phyloP scores from a whole-genome alignment of 1,139 yeast genomes.

The Wickerhamomyces sp. region DNA sequence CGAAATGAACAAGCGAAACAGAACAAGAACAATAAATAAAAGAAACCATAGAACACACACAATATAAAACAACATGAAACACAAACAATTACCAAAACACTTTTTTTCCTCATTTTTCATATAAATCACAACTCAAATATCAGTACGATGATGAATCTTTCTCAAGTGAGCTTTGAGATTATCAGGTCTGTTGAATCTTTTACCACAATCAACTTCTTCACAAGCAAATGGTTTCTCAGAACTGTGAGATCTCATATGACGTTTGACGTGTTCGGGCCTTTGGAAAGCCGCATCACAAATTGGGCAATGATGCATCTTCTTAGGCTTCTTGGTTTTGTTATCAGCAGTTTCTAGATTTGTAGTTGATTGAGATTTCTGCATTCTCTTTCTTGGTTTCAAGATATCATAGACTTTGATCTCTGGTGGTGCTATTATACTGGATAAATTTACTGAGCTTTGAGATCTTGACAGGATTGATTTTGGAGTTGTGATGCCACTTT shows the following conservation, averaged over 20 bases:
- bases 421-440: slow-evolving; percentile 18
- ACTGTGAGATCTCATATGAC: slow-evolving; percentile 86
- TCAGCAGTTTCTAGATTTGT: slow-evolving; percentile 11
- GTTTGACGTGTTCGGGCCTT: slow-evolving; percentile 86
- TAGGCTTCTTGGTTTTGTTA: slow-evolving; percentile 41
- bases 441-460: slow-evolving; percentile 21
- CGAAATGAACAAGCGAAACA: neutral
- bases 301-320: slow-evolving; percentile 69
- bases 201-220: slow-evolving; percentile 67
- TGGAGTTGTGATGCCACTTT: slow-evolving; percentile 3
- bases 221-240: slow-evolving; percentile 84
- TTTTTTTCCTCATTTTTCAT: no score
- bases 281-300: slow-evolving; percentile 72
- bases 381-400: slow-evolving; percentile 17
- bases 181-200: slow-evolving; percentile 70
- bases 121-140: slow-evolving; percentile 21
- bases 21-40: no score
- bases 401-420: slow-evolving; percentile 22
- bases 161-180: slow-evolving; percentile 65
- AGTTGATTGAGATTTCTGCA: slow-evolving; percentile 14
- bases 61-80: neutral
- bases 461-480: slow-evolving; percentile 16
- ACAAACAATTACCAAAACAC: neutral
- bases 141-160: slow-evolving; percentile 43
- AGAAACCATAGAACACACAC: neutral